phyloP scores from a whole-genome alignment of 352 stramenopile genomes.

The Pythium vanterpoolii region DNA sequence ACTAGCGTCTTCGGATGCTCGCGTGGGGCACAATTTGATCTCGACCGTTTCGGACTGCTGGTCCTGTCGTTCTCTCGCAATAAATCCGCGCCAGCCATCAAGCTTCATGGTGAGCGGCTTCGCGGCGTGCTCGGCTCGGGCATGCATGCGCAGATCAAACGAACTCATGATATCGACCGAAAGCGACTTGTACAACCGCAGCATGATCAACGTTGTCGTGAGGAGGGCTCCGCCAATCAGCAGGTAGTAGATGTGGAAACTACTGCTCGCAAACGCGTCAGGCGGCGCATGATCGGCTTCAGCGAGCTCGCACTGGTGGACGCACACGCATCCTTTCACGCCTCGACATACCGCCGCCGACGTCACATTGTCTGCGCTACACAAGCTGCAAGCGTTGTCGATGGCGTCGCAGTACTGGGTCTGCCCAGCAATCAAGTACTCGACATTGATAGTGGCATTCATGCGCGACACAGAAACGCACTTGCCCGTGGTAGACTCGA shows the following conservation, averaged over 20 bases:
- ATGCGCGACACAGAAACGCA: constrained; percentile 28
- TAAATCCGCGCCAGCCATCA: constrained; percentile 30
- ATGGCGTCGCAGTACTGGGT: constrained; percentile 27
- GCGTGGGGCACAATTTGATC: constrained; percentile 27
- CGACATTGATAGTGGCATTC: constrained; percentile 6
- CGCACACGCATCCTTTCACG: constrained; percentile 22
- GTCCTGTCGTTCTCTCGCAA: constrained; percentile 13
- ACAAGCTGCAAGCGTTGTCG: constrained; percentile 26
- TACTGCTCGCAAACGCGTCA: not conserved
- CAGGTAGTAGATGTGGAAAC: constrained; percentile 7
- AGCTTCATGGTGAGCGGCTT: constrained; percentile 30
- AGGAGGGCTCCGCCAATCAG: not conserved
- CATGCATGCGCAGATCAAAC: not conserved
- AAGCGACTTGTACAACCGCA: constrained; percentile 5
- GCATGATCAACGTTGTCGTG: not conserved
- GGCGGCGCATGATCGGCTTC: not conserved
- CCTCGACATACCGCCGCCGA: constrained; percentile 22
- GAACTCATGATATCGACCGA: not conserved
- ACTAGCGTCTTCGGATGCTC: not conserved
- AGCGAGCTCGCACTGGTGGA: constrained; percentile 24
- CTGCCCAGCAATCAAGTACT: constrained; percentile 24
- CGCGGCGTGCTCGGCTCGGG: not conserved
- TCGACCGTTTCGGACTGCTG: constrained; percentile 19
- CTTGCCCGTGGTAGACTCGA: constrained; percentile 37
- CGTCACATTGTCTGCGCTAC: constrained; percentile 1